Conservation (phyloP, 441 rosid genomes). For the Oxalis stricta region DNA sequence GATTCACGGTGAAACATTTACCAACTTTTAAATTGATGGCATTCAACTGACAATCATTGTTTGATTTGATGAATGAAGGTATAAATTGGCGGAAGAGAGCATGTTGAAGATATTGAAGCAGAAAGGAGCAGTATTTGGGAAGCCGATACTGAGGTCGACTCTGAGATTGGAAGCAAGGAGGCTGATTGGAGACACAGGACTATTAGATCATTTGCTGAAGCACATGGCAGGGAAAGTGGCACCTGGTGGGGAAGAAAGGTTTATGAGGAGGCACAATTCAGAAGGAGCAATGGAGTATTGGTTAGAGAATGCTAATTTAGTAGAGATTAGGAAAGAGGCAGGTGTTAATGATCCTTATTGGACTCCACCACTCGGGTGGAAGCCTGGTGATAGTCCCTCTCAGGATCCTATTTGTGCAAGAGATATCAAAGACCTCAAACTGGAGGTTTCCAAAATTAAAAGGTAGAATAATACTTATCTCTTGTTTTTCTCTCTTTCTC, state of each 20-base stretch:
- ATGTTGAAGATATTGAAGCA: constrained; percentile 81
- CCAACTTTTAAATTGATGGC: too few relatives aligned
- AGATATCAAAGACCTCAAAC: constrained; percentile 49
- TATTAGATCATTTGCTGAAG: constrained; percentile 83
- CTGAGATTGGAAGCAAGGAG: constrained; percentile 72
- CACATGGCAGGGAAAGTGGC: constrained; percentile 95
- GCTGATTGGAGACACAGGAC: constrained; percentile 90
- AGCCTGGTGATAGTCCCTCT: constrained; percentile 68
- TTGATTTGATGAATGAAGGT: constrained; percentile 28
- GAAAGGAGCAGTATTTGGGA: constrained; percentile 58
- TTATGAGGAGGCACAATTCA: constrained; percentile 79
- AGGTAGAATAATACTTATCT: constrained; percentile 18
- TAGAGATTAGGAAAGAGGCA: constrained; percentile 56
- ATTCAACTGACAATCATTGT: too few relatives aligned
- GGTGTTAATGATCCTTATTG: constrained; percentile 92
- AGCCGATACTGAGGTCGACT: constrained; percentile 60
- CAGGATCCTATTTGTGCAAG: constrained; percentile 75
- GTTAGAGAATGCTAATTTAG: constrained; percentile 72
- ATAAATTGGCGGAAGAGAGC: constrained; percentile 66
- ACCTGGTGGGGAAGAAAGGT: constrained; percentile 80
- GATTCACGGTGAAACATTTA: too few relatives aligned
- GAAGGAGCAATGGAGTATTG: constrained; percentile 98
- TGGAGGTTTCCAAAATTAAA: constrained; percentile 35
- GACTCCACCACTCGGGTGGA: constrained; percentile 97
- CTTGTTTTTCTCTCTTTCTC: neutral